Evolutionary conservation across 495 filamentous ascomycete genomes (phyloP).

Genomic region (Podospora tetraspora): DNA sequence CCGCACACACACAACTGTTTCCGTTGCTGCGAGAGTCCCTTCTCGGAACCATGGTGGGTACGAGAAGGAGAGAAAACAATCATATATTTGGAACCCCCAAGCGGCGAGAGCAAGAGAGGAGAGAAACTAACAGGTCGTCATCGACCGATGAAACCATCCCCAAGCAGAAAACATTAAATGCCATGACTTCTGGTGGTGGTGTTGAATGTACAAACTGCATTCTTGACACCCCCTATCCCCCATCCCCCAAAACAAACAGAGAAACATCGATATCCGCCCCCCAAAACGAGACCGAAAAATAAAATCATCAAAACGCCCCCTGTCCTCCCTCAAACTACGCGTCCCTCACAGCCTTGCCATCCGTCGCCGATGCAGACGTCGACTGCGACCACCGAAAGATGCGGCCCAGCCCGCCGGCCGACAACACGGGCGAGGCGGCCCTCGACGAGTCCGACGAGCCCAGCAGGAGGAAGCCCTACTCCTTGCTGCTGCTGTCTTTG

Average conservation of each 20-base stretch:
- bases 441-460: neutral
- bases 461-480: neutral
- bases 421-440: neutral
- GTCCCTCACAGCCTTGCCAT: neutral
- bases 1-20: neutral
- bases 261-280: neutral
- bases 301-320: neutral
- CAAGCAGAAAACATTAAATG: neutral
- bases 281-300: neutral
- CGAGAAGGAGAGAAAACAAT: neutral
- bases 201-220: neutral
- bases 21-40: neutral
- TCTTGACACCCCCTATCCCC: neutral
- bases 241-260: neutral
- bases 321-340: neutral
- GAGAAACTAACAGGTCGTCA: neutral
- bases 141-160: neutral
- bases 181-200: neutral
- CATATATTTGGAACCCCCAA: neutral
- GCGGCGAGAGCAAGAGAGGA: neutral
- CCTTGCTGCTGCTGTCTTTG: neutral
- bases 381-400: neutral
- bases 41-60: neutral
- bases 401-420: neutral
- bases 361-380: neutral